These are phyloP conservation scores for Coemansia sp. DNA, from an alignment of 192 early-diverging fungal species.

Conservation along the genomic window DNA sequence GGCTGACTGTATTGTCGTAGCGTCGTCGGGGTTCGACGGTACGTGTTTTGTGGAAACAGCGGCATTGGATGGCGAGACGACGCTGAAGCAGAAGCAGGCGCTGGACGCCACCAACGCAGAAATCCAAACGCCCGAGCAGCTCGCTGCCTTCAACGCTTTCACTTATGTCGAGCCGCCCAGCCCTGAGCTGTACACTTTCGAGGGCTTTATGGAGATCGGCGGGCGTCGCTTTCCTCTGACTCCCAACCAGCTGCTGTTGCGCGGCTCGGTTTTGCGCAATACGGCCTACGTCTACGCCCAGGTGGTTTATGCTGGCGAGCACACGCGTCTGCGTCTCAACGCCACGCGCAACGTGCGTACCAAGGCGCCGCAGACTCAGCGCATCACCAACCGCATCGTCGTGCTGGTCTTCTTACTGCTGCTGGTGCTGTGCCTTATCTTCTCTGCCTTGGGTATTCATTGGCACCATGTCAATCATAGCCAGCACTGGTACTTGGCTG, in stretches of 20 bases:
- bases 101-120: conserved; percentile 60
- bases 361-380: conserved; percentile 75
- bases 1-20: conserved; percentile 76
- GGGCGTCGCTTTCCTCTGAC: conserved; percentile 67
- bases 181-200: conserved; percentile 81
- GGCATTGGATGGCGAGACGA: conserved; percentile 86
- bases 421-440: conserved; percentile 59
- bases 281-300: conserved; percentile 78
- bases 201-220: conserved; percentile 71
- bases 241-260: conserved; percentile 77
- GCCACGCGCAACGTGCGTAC: conserved; percentile 71
- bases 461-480: conserved; percentile 42
- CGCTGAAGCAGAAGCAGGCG: conserved; percentile 82
- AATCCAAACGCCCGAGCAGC: conserved; percentile 55
- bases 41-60: conserved; percentile 86
- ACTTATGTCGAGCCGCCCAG: conserved; percentile 74
- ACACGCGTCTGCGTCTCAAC: conserved; percentile 71
- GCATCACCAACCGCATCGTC: conserved; percentile 77
- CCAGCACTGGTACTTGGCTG: conserved; percentile 60
- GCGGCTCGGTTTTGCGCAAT: conserved; percentile 84
- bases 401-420: conserved; percentile 66
- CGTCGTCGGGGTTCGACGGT: conserved; percentile 70
- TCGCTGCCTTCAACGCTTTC: conserved; percentile 43
- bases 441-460: conserved; percentile 56
- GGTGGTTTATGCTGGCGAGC: conserved; percentile 72